Base-by-base conservation (phyloP, 352 stramenopile species). In the Phytophthora constricta region DNA sequence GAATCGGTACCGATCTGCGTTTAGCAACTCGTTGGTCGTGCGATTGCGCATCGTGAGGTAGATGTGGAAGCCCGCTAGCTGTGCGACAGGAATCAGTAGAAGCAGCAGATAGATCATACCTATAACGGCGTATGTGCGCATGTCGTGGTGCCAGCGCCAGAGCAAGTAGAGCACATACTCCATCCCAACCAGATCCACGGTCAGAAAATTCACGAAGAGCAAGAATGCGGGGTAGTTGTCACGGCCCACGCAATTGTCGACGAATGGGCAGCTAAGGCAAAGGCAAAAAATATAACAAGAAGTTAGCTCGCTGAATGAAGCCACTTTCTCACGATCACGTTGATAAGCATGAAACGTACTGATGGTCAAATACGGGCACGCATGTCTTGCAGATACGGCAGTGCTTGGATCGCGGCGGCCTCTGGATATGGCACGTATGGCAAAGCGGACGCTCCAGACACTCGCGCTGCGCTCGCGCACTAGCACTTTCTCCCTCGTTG, bases 241-340 rank as follows among this genome's bases (percentile, higher is more conserved):
- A 46, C 98, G 95, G 23, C 97, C 98, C 2, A 99, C 92, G 64
- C 97, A 99, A 77, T 99, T 99, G 82, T 99, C 98, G 10, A 99
- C 90, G 81, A 98, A 99, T 17, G 97, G 97, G 57, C 97, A 99
- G 76, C 87, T 91, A 71, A 42, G 51, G 4, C 64, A 16, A 67
- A 50, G 50, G 42, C 17, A 53, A 17, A 19, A 22, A 9, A 71
- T 4, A 43, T 47, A 52, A 45, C 3, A n/a, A 39, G 17, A 66
- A 26, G 26, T 67, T 59, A 70, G 55, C n/a, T n/a, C n/a, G n/a
- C n/a, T n/a, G n/a, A n/a, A n/a, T n/a, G n/a, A n/a, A n/a, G n/a
- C n/a, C n/a, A n/a, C n/a, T n/a, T n/a, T n/a, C n/a, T n/a, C n/a
- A 41, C 8, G 14, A 41, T 41, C 8, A 14, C 23, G 57, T 26